phyloP scores from a whole-genome alignment of 2,329 filamentous ascomycete species.

The Cephalotrichum gorgonifer region DNA sequence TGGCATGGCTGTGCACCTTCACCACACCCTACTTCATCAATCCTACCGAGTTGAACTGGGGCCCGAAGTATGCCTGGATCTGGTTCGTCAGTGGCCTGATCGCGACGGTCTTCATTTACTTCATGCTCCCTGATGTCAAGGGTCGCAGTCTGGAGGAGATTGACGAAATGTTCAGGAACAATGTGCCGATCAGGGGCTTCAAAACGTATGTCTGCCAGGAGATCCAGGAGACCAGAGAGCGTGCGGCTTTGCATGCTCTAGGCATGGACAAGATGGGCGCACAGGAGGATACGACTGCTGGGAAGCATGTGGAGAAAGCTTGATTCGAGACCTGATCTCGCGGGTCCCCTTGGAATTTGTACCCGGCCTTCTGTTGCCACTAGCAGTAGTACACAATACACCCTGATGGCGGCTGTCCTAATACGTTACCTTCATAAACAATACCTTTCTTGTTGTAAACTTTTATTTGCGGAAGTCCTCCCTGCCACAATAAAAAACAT shows the following conservation, averaged over 20 bases:
- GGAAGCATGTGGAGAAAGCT: constrained; percentile 2
- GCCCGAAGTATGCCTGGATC: constrained; percentile 39
- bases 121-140: constrained; percentile 5
- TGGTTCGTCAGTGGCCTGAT: constrained; percentile 25
- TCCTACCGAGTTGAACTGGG: constrained; percentile 36
- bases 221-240: neutral
- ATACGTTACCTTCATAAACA: no score
- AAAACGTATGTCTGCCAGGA: constrained; percentile 7
- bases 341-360: no score
- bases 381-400: no score
- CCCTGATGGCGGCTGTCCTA: no score
- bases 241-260: no score
- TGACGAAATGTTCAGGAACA: constrained; percentile 14
- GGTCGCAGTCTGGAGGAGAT: constrained; percentile 10
- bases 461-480: no score
- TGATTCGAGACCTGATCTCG: no score
- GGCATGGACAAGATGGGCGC: neutral
- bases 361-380: no score
- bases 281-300: neutral
- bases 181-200: constrained; percentile 14
- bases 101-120: neutral
- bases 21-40: constrained; percentile 46
- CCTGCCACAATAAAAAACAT: no score
- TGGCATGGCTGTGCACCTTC: constrained; percentile 39
- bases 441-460: no score